Evolutionary conservation across 805 yeast species (phyloP), one percentile per base, ranked within the genome.

Genomic region (Saccharomycopsis guyanensis): DNA sequence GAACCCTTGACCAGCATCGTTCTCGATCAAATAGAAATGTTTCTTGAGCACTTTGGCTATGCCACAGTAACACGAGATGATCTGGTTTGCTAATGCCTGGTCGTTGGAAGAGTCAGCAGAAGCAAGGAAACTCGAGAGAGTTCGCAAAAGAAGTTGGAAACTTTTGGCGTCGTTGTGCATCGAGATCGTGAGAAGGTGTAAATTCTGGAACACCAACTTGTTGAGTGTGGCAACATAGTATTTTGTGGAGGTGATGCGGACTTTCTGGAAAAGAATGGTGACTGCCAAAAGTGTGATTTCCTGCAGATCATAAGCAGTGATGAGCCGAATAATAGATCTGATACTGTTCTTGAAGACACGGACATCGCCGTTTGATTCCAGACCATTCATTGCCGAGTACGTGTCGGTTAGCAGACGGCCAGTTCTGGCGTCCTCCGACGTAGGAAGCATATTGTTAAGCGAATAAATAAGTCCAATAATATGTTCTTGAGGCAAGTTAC

Each of bases 401-500:
- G 31, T 29, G 15, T 37, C 46, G 19, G 3, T 24, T n/a, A n/a
- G n/a, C n/a, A n/a, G n/a, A n/a, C n/a, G n/a, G n/a, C n/a, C n/a
- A n/a, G n/a, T n/a, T 35, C 23, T 42, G 8, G 45, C 39, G n/a
- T 36, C 38, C 22, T 38, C 38, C 22, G 43, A 31, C 44, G 70
- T 75, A 43, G 81, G 75, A 27, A 91, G 64, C 49, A 84, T 61
- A 59, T 93, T 93, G 16, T 85, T 78, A 53, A 91, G 70, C 0
- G 94, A 80, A 63, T 93, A 93, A 43, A 93, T 78, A 1, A 91
- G 75, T 5, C 95, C 81, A 6, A 88, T 85, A 19, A 84, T 80
- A 1, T 86, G 77, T 58, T 88, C 96, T 57, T 87, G 91, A 16
- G 88, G 76, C 44, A 84, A 67, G 6, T 77, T 75, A 47, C 73